Percentiles rank a stretch among this genome's conserved stretches.
Conservation (phyloP, 441 rosid genomes). For the Pelargonium fulgidum region DNA sequence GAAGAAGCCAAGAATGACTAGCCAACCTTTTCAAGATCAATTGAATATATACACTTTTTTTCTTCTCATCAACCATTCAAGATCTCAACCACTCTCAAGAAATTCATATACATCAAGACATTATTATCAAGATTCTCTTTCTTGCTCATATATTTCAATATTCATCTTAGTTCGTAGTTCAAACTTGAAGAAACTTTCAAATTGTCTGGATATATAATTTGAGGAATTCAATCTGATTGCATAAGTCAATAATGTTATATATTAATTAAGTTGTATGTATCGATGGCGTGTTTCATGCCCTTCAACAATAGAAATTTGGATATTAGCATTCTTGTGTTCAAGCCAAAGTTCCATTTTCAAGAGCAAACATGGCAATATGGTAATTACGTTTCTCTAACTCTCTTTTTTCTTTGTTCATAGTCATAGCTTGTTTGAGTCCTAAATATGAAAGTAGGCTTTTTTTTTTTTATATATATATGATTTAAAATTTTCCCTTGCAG, state of each 20-base stretch:
- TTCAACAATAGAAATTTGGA: slow-evolving; percentile 41
- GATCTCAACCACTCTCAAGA: too few relatives aligned
- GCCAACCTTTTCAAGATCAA: not conserved
- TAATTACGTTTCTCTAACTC: slow-evolving; percentile 5
- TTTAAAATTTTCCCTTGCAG: slow-evolving; percentile 21
- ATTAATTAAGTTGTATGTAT: too few relatives aligned
- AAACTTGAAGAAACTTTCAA: too few relatives aligned
- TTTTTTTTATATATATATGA: not conserved
- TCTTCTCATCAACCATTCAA: too few relatives aligned
- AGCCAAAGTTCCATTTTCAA: slow-evolving; percentile 43
- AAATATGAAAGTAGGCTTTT: too few relatives aligned
- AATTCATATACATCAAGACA: not conserved
- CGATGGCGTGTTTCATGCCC: slow-evolving; percentile 49
- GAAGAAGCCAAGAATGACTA: slow-evolving; percentile 11
- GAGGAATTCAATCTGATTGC: too few relatives aligned
- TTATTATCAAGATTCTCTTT: not conserved
- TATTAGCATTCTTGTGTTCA: slow-evolving; percentile 35
- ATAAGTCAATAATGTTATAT: too few relatives aligned
- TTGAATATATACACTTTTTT: too few relatives aligned
- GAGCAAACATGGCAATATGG: slow-evolving; percentile 67
- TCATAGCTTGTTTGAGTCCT: too few relatives aligned
- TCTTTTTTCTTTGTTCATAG: not conserved
- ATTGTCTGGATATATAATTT: too few relatives aligned
- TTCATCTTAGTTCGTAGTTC: too few relatives aligned
- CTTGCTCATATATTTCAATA: not conserved